Percentiles rank a stretch among this genome's conserved stretches.
phyloP scores from a whole-genome alignment of 129 eudicot genomes.

The Pseudognaphalium luteoalbum region DNA sequence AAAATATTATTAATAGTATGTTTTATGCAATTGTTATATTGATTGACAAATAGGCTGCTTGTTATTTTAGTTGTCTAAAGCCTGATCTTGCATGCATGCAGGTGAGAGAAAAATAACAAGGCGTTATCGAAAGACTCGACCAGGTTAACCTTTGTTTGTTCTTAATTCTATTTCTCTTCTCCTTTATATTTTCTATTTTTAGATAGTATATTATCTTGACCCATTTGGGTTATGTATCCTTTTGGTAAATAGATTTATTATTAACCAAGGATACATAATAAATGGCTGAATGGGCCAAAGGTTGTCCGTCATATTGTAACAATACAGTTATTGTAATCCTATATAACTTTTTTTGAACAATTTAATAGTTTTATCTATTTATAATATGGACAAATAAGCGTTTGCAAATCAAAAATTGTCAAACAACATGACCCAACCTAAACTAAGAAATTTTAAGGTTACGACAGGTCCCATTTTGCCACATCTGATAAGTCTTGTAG shows the following conservation, averaged over 20 bases:
- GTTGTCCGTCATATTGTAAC: not conserved
- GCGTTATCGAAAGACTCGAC: not conserved
- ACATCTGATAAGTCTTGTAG: too few relatives aligned
- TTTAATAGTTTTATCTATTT: too few relatives aligned
- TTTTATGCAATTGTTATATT: too few relatives aligned
- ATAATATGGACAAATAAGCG: too few relatives aligned
- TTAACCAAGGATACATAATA: not conserved
- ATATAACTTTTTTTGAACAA: too few relatives aligned
- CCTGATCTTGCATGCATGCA: not conserved
- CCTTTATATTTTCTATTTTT: not conserved
- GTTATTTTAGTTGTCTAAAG: too few relatives aligned
- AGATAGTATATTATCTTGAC: not conserved
- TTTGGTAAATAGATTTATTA: not conserved
- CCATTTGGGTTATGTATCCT: not conserved
- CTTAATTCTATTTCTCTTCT: not conserved
- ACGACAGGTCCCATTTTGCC: too few relatives aligned
- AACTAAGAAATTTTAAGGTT: too few relatives aligned
- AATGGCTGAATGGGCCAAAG: not conserved
- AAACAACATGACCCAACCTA: too few relatives aligned
- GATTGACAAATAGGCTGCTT: too few relatives aligned
- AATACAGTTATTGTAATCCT: not conserved
- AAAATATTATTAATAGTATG: too few relatives aligned
- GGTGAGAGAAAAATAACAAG: not conserved
- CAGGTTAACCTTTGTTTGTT: not conserved
- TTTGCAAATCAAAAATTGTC: too few relatives aligned